Conservation (phyloP, 805 yeast genomes). For the Saccharomycopsis capsularis region DNA sequence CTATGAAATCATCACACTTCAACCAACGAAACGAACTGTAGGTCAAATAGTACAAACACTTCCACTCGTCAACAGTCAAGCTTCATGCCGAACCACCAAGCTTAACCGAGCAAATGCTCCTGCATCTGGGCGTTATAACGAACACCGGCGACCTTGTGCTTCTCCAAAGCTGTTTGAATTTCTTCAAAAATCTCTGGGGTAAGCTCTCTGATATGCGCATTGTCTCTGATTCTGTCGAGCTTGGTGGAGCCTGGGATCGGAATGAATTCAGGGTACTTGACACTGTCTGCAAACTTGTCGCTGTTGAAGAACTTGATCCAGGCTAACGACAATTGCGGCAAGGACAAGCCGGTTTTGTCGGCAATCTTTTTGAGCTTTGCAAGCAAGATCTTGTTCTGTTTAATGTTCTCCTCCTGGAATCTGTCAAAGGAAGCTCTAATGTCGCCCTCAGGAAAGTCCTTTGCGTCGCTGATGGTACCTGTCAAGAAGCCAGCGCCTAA, state of each 20-base stretch:
- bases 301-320: constrained; percentile 46
- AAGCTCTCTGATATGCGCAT: constrained; percentile 42
- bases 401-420: constrained; percentile 49
- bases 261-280: constrained; percentile 45
- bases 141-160: constrained; percentile 45
- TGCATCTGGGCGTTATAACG: constrained; percentile 38
- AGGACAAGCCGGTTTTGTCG: constrained; percentile 35
- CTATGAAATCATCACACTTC: too few species aligned
- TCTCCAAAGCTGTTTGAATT: constrained; percentile 40
- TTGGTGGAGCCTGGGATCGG: constrained; percentile 81
- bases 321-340: constrained; percentile 67
- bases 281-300: constrained; percentile 21
- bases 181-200: constrained; percentile 51
- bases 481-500: constrained; percentile 73
- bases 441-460: constrained; percentile 52
- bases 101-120: background rate
- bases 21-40: too few species aligned
- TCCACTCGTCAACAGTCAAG: too few species aligned
- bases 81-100: too few species aligned
- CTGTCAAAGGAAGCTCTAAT: constrained; percentile 45
- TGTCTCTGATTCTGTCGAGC: constrained; percentile 51
- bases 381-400: constrained; percentile 45
- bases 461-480: constrained; percentile 43
- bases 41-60: too few species aligned
- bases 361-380: constrained; percentile 45